These are phyloP conservation scores for Trichothecium roseum DNA, from an alignment of 2,329 filamentous ascomycete species.

Conservation along the genomic window DNA sequence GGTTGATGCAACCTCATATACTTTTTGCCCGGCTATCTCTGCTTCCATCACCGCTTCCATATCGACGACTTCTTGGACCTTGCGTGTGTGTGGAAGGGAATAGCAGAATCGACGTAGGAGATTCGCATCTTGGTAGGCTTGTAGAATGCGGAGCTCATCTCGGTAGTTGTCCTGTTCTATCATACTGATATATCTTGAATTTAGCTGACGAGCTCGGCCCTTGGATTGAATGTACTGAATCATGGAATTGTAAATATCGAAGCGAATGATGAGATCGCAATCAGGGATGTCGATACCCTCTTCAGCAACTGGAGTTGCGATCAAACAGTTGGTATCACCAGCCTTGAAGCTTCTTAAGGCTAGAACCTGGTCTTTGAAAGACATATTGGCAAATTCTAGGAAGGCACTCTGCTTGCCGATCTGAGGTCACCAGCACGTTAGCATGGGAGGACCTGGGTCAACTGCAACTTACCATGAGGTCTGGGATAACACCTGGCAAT, in stretches of 20 bases:
- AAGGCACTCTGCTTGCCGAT: too few species aligned
- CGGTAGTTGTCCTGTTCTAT: constrained; percentile 57
- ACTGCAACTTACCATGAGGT: constrained; percentile 51
- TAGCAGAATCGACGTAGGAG: constrained; percentile 68
- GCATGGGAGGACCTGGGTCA: too few species aligned
- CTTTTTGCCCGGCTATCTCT: constrained; percentile 26
- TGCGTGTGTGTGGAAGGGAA: constrained; percentile 62
- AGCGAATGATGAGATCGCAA: constrained; percentile 52
- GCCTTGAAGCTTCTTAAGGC: constrained; percentile 35
- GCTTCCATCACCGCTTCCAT: constrained; percentile 6
- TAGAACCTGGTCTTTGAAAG: constrained; percentile 19
- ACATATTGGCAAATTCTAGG: neutral
- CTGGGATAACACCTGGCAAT: constrained; percentile 47
- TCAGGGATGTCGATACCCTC: constrained; percentile 59
- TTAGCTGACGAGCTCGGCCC: constrained; percentile 38
- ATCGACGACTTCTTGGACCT: constrained; percentile 22
- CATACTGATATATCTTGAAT: constrained; percentile 57
- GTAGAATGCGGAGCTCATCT: constrained; percentile 45
- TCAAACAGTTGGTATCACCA: constrained; percentile 44
- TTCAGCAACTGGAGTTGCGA: constrained; percentile 55
- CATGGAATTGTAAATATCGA: constrained; percentile 36
- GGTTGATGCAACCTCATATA: constrained; percentile 47
- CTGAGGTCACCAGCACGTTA: too few species aligned
- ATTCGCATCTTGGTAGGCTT: constrained; percentile 50
- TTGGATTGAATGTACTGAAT: constrained; percentile 50